A percentile compares a stretch with the other conserved stretches of the same genome.
Evolutionary conservation across 2,329 filamentous ascomycete genomes (phyloP).

Genomic region (Thermomyces lanuginosus): DNA sequence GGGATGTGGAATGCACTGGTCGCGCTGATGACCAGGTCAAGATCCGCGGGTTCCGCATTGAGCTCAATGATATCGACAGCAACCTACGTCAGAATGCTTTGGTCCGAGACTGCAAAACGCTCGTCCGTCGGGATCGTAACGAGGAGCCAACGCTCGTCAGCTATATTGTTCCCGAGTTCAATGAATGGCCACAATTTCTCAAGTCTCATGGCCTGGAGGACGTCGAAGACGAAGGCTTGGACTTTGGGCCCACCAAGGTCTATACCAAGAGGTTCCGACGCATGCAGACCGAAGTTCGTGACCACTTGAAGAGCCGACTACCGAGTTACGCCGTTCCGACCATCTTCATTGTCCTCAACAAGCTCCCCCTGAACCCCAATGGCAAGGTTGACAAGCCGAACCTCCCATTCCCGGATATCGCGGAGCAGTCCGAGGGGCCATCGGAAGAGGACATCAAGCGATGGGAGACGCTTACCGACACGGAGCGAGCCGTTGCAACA

Average conservation of each 20-base stretch:
- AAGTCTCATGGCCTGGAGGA: conserved; percentile 39
- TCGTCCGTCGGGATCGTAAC: conserved; percentile 67
- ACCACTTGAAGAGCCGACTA: conserved; percentile 55
- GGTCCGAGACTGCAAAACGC: conserved; percentile 69
- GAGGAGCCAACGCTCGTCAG: conserved; percentile 77
- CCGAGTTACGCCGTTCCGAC: conserved; percentile 62
- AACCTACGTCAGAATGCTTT: conserved; percentile 59
- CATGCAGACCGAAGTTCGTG: conserved; percentile 43
- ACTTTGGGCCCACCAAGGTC: conserved; percentile 6
- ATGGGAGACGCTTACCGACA: conserved; percentile 34
- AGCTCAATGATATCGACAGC: conserved; percentile 82
- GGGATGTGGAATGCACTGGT: conserved; percentile 62
- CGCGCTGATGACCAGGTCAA: conserved; percentile 83
- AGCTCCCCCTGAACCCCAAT: conserved; percentile 68
- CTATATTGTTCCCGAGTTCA: conserved; percentile 73
- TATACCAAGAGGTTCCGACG: conserved; percentile 43
- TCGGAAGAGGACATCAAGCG: conserved; percentile 32
- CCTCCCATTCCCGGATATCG: conserved; percentile 64
- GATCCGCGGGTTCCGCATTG: conserved; percentile 88
- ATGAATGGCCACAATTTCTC: conserved; percentile 56
- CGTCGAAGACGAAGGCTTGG: conserved; percentile 33
- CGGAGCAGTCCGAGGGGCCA: conserved; percentile 45
- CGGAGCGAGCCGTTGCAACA: conserved; percentile 50
- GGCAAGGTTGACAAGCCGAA: conserved; percentile 69
- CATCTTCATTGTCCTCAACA: conserved; percentile 54